Evolutionary conservation across 2,329 filamentous ascomycete genomes (phyloP).

Genomic region (Cladobotryum protrusum): DNA sequence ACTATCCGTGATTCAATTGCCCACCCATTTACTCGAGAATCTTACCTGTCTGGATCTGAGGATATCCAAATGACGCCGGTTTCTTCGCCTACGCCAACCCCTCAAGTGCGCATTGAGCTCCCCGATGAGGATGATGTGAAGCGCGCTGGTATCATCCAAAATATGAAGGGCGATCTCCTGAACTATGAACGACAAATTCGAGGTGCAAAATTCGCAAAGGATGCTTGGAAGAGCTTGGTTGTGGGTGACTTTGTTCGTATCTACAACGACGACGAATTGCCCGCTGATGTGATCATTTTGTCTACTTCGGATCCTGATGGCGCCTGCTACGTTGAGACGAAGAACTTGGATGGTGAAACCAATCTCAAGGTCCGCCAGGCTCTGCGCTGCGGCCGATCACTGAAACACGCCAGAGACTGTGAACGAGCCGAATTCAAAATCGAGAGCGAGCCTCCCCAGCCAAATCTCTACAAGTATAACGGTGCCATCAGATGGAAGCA

Average conservation of each 20-base stretch:
- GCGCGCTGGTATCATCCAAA: conserved; percentile 33
- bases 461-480: conserved; percentile 93
- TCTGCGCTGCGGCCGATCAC: conserved; percentile 71
- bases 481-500: conserved; percentile 86
- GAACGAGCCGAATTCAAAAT: conserved; percentile 82
- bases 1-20: conserved; percentile 34
- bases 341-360: conserved; percentile 95
- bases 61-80: conserved; percentile 97
- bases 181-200: conserved; percentile 60
- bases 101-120: conserved; percentile 32
- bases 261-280: conserved; percentile 93
- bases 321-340: conserved; percentile 95
- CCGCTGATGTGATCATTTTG: conserved; percentile 85
- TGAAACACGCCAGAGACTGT: conserved; percentile 88
- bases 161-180: conserved; percentile 56
- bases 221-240: conserved; percentile 90
- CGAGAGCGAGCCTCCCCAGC: conserved; percentile 84
- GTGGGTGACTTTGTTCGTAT: conserved; percentile 95
- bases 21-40: conserved; percentile 50
- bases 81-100: conserved; percentile 60
- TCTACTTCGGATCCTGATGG: conserved; percentile 92
- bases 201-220: conserved; percentile 82
- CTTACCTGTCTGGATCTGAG: conserved; percentile 51
- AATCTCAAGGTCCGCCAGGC: conserved; percentile 94
- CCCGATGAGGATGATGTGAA: conserved; percentile 30